A percentile compares a stretch with the other conserved stretches of the same genome.
Evolutionary conservation across 768 basidiomycete species (phyloP).

Genomic region (Mycena vulgaris): DNA sequence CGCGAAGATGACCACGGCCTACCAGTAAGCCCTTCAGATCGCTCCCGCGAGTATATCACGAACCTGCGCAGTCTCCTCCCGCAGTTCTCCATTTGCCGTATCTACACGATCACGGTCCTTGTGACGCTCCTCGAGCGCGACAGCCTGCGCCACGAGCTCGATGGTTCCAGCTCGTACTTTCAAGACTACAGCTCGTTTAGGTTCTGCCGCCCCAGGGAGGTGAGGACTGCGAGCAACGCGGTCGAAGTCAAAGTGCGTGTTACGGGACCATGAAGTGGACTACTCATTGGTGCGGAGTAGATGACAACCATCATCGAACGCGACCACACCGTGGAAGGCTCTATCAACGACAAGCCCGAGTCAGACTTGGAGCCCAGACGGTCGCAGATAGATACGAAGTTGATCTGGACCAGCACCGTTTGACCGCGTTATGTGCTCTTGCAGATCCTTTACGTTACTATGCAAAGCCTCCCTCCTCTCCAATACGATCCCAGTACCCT

Average conservation of each 20-base stretch:
- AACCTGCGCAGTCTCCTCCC: slow-evolving; percentile 16
- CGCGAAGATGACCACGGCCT: not conserved
- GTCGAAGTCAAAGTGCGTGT: slow-evolving; percentile 14
- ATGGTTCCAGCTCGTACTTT: not conserved
- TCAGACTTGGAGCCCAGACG: not conserved
- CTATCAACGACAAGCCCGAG: not conserved
- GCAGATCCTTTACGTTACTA: too few species aligned
- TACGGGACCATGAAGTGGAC: not conserved
- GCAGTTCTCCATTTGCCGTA: slow-evolving; percentile 29
- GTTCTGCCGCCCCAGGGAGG: not conserved
- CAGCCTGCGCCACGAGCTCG: not conserved
- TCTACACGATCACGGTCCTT: slow-evolving; percentile 34
- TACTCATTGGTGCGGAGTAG: too few species aligned
- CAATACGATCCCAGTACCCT: too few species aligned
- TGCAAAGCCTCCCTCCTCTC: too few species aligned
- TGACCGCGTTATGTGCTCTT: not conserved
- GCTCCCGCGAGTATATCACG: not conserved
- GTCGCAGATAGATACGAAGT: not conserved
- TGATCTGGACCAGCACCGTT: not conserved
- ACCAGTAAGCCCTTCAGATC: slow-evolving; percentile 16
- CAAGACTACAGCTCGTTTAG: not conserved
- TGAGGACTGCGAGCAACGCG: not conserved
- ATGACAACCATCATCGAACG: slow-evolving; percentile 11
- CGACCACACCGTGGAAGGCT: not conserved
- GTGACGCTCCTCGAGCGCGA: slow-evolving; percentile 24